Conservation (phyloP, 495 filamentous ascomycete species). For the Pseudoneurospora amorphoporcata region DNA sequence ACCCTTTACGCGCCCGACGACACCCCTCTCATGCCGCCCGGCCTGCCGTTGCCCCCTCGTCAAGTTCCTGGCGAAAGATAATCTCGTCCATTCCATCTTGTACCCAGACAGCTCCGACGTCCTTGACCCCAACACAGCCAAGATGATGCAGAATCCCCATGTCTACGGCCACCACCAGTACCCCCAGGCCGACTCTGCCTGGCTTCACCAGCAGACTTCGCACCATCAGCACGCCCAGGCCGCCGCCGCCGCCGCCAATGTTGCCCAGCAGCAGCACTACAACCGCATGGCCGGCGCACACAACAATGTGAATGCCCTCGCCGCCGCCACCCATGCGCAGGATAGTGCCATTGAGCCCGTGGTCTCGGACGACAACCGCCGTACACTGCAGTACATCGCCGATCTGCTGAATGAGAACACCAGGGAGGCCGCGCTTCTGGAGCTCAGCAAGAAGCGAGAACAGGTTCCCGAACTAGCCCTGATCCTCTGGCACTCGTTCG, state of each 20-base stretch:
- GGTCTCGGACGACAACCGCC: constrained; percentile 84
- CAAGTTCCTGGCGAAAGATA: constrained; percentile 10
- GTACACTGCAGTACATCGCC: constrained; percentile 85
- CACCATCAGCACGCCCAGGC: constrained; percentile 57
- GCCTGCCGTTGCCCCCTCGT: constrained; percentile 11
- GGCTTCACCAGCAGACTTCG: constrained; percentile 61
- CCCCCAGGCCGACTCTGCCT: constrained; percentile 62
- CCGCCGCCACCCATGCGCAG: constrained; percentile 43
- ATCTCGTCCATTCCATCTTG: background rate
- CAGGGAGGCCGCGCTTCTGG: constrained; percentile 82
- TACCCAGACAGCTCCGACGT: background rate
- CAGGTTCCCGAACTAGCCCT: constrained; percentile 94
- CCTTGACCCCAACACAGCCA: constrained; percentile 5
- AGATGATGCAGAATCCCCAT: constrained; percentile 33
- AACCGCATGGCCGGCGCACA: constrained; percentile 60
- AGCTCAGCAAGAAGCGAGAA: constrained; percentile 97
- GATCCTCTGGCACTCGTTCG: constrained; percentile 98
- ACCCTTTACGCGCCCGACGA: background rate
- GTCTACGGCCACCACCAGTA: constrained; percentile 63
- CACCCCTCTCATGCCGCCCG: constrained; percentile 17
- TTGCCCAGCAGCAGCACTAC: constrained; percentile 69
- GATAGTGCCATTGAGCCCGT: constrained; percentile 39
- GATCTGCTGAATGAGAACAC: constrained; percentile 82
- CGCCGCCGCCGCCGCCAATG: constrained; percentile 53
- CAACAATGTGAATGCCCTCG: constrained; percentile 37